A percentile compares a stretch with the other conserved stretches of the same genome.
Conservation (phyloP, 2,329 filamentous ascomycete genomes). For the Alternaria sp. region DNA sequence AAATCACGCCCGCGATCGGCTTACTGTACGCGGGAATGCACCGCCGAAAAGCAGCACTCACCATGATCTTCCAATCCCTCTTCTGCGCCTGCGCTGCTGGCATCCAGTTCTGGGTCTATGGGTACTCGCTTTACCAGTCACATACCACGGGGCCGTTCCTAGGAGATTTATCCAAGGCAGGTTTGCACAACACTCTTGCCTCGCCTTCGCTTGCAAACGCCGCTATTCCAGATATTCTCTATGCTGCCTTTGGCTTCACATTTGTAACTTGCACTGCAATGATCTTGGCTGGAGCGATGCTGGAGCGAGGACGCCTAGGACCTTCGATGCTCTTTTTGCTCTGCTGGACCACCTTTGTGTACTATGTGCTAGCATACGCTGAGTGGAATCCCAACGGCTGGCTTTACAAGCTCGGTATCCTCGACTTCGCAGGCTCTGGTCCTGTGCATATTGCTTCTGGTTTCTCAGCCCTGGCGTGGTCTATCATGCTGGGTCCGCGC, state of each 20-base stretch:
- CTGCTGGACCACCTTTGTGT: conserved; percentile 50
- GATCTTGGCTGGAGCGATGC: conserved; percentile 48
- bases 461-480: conserved; percentile 75
- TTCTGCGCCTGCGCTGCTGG: conserved; percentile 58
- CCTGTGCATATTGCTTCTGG: conserved; percentile 79
- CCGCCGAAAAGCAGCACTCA: conserved; percentile 48
- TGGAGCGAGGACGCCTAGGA: conserved; percentile 43
- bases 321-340: conserved; percentile 47
- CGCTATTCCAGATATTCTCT: conserved; percentile 48
- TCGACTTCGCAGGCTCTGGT: conserved; percentile 78
- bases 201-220: conserved; percentile 44
- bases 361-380: conserved; percentile 71
- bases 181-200: conserved; percentile 42
- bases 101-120: conserved; percentile 61
- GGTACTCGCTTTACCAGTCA: conserved; percentile 55
- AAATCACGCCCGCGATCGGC: conserved; percentile 48
- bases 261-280: conserved; percentile 47
- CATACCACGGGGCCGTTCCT: conserved; percentile 43
- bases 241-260: conserved; percentile 48
- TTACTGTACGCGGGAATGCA: conserved; percentile 50
- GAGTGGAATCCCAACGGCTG: conserved; percentile 80
- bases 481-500: conserved; percentile 75
- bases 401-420: conserved; percentile 71
- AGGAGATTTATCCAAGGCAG: conserved; percentile 44
- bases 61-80: conserved; percentile 60